Conservation (phyloP, 2,329 filamentous ascomycete genomes). For the Pyrenochaeta sp. region DNA sequence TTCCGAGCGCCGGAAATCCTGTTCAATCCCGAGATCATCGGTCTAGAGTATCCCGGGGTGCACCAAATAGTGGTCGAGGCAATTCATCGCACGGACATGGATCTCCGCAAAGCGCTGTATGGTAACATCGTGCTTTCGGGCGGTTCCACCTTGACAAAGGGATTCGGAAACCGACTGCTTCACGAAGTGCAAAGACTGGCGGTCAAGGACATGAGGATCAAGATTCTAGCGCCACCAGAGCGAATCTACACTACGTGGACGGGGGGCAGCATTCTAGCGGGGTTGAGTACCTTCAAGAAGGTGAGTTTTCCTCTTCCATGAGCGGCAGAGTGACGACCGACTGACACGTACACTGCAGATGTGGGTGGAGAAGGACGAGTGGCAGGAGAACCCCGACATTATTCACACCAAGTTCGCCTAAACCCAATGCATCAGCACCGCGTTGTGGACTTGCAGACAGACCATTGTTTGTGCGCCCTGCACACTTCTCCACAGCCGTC, state of each 20-base stretch:
- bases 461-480: constrained; percentile 20
- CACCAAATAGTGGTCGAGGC: constrained; percentile 98
- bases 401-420: constrained; percentile 97
- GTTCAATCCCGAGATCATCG: constrained; percentile 96
- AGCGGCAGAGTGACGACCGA: constrained; percentile 15
- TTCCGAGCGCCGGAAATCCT: constrained; percentile 97
- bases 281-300: constrained; percentile 98
- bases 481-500: constrained; percentile 33
- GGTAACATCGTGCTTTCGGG: constrained; percentile 97
- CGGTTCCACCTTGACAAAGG: constrained; percentile 94
- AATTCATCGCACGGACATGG: constrained; percentile 93
- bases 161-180: constrained; percentile 91
- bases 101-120: constrained; percentile 91
- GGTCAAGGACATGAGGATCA: constrained; percentile 99
- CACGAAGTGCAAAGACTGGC: constrained; percentile 91
- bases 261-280: constrained; percentile 94
- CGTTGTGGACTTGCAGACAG: constrained; percentile 29
- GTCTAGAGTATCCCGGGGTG: constrained; percentile 93
- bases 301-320: constrained; percentile 58
- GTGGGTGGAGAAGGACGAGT: constrained; percentile 99
- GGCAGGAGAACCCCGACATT: constrained; percentile 99
- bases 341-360: constrained; percentile 69
- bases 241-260: constrained; percentile 99
- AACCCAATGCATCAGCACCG: constrained; percentile 19
- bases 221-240: constrained; percentile 97